These are phyloP conservation scores for Flaveria robusta DNA, from an alignment of 129 eudicot genomes.

Conservation along the genomic window DNA sequence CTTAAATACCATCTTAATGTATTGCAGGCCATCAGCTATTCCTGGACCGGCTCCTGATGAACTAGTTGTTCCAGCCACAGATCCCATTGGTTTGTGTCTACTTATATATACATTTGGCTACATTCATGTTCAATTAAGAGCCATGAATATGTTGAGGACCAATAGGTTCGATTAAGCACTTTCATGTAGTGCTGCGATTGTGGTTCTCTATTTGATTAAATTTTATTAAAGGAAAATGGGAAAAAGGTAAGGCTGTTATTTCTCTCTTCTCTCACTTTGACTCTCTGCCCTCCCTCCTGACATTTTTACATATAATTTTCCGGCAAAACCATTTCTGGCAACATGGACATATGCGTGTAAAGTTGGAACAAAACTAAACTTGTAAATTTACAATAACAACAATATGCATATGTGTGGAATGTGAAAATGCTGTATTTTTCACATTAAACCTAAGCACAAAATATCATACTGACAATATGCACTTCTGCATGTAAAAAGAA, in stretches of 20 bases:
- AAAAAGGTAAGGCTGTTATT: neutral
- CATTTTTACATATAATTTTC: neutral
- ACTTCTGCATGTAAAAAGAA: neutral
- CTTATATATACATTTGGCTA: neutral
- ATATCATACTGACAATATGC: neutral
- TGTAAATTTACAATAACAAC: neutral
- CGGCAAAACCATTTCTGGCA: neutral
- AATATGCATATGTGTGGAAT: neutral
- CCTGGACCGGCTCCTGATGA: slow-evolving; percentile 99
- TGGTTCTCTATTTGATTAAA: neutral
- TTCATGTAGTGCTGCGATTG: neutral
- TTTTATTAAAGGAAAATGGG: neutral
- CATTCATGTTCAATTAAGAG: neutral
- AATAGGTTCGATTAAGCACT: neutral
- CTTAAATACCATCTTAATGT: slow-evolving; percentile 25
- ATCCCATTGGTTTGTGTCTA: slow-evolving; percentile 72
- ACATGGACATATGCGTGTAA: neutral
- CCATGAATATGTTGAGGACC: neutral
- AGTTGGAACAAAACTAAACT: neutral
- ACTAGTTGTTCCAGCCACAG: slow-evolving; percentile 77
- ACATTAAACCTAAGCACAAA: neutral
- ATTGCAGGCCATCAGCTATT: slow-evolving; percentile 82
- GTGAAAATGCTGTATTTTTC: neutral
- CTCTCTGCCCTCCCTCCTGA: neutral
- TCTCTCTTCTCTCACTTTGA: neutral